Conservation (phyloP, 164 flowering plant species). For the Vitis amurensis region DNA sequence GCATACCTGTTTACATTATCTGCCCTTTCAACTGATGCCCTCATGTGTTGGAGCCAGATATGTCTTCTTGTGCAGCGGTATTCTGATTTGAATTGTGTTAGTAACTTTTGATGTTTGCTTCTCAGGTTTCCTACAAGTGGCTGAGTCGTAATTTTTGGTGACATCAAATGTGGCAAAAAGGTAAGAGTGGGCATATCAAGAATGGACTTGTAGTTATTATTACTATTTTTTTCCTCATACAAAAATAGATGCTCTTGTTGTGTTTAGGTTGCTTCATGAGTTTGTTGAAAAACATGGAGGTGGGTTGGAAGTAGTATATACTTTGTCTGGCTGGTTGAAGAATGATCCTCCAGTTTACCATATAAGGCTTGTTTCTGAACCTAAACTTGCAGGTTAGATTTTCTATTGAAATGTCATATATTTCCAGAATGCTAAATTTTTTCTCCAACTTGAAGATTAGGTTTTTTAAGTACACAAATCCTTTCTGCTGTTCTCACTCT, state of each 20-base stretch:
- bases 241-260: not conserved
- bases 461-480: no score
- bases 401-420: not conserved
- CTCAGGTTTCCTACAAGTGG: slow-evolving; percentile 95
- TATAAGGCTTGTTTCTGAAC: slow-evolving; percentile 61
- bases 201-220: no score
- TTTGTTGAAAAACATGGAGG: slow-evolving; percentile 62
- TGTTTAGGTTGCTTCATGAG: slow-evolving; percentile 71
- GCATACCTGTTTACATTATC: not conserved
- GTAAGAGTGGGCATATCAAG: slow-evolving; percentile 26
- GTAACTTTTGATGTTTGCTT: not conserved
- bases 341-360: slow-evolving; percentile 50
- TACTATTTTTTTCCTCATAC: not conserved
- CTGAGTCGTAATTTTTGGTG: slow-evolving; percentile 80
- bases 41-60: no score
- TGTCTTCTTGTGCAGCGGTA: not conserved
- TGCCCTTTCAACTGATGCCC: not conserved
- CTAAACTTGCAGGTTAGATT: slow-evolving; percentile 66
- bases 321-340: slow-evolving; percentile 78
- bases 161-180: slow-evolving; percentile 86
- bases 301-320: slow-evolving; percentile 61
- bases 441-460: not conserved
- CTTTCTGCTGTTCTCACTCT: no score
- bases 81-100: not conserved
- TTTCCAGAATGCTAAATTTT: not conserved